Evolutionary conservation across 2,329 filamentous ascomycete genomes (phyloP).

Genomic region (Calonectria multiphialidica): DNA sequence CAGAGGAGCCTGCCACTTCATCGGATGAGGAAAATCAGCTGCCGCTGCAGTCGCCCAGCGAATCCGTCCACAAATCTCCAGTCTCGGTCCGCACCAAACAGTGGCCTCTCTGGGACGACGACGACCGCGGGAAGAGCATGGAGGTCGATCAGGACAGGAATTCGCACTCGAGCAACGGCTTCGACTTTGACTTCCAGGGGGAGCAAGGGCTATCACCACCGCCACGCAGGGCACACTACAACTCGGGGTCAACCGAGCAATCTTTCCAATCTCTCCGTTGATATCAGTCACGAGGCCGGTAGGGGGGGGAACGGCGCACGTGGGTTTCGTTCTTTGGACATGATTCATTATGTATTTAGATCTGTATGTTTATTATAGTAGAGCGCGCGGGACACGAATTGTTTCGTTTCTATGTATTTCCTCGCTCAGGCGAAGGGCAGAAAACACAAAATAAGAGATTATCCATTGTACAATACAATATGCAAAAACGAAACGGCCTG

Average conservation of each 20-base stretch:
- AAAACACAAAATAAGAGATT: background rate
- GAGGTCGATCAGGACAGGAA: constrained; percentile 25
- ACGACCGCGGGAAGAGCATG: constrained; percentile 27
- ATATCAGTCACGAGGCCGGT: background rate
- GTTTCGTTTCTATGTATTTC: constrained; percentile 6
- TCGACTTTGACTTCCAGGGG: constrained; percentile 36
- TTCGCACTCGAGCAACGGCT: constrained; percentile 34
- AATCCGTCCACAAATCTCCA: constrained; percentile 13
- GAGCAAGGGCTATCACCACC: constrained; percentile 40
- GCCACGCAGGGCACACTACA: background rate
- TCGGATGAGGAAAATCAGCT: background rate
- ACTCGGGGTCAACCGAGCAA: background rate
- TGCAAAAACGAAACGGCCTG: background rate
- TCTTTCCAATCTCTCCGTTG: background rate
- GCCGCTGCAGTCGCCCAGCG: background rate
- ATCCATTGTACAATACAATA: background rate
- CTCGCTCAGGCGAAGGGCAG: background rate
- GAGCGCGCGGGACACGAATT: constrained; percentile 1
- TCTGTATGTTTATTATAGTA: constrained; percentile 8
- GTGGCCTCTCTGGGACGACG: constrained; percentile 33
- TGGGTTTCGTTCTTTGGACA: constrained; percentile 5
- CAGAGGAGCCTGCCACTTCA: constrained; percentile 29
- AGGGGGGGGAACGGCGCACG: background rate
- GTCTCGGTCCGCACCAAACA: constrained; percentile 23
- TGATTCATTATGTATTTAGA: constrained; percentile 9